Evolutionary conservation across 192 early-diverging fungal species (phyloP).

Genomic region (Chytriomyces confervae): DNA sequence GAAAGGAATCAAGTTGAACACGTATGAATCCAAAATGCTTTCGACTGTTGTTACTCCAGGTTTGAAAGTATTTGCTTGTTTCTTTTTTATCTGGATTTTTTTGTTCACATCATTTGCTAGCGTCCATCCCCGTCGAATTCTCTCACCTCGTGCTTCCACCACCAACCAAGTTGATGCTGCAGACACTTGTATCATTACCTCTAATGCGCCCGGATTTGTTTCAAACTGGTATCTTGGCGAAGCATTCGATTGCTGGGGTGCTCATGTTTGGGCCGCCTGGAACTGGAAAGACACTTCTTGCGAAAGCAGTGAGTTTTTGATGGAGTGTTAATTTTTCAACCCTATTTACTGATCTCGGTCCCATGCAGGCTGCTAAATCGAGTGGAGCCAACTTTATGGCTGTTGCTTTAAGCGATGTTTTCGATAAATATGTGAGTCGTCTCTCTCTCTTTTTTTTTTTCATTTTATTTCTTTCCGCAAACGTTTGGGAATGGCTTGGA

Average conservation of each 20-base stretch:
- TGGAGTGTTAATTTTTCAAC: conserved; percentile 30
- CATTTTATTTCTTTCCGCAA: too few species aligned
- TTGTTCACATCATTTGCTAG: conserved; percentile 43
- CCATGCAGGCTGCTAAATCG: conserved; percentile 70
- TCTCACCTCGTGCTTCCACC: conserved; percentile 75
- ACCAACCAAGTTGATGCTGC: conserved; percentile 82
- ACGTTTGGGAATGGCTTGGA: too few species aligned
- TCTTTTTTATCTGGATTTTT: conserved; percentile 1
- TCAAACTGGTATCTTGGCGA: conserved; percentile 66
- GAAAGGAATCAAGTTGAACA: conserved; percentile 43
- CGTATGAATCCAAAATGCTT: conserved; percentile 79
- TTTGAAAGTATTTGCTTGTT: conserved; percentile 42
- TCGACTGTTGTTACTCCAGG: conserved; percentile 81
- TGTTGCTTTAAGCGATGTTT: conserved; percentile 90
- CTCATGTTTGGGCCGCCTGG: conserved; percentile 67
- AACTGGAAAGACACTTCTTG: conserved; percentile 39
- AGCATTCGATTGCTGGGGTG: conserved; percentile 57
- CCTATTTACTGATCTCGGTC: conserved; percentile 50
- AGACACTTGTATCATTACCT: conserved; percentile 68
- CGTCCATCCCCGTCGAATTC: conserved; percentile 62
- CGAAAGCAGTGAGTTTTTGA: conserved; percentile 16
- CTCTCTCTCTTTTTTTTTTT: too few species aligned
- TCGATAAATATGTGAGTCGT: conserved; percentile 80
- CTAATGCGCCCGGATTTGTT: conserved; percentile 55
- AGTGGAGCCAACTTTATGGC: conserved; percentile 95